phyloP scores from a whole-genome alignment of 805 yeast genomes.

The Candida wancherniae region DNA sequence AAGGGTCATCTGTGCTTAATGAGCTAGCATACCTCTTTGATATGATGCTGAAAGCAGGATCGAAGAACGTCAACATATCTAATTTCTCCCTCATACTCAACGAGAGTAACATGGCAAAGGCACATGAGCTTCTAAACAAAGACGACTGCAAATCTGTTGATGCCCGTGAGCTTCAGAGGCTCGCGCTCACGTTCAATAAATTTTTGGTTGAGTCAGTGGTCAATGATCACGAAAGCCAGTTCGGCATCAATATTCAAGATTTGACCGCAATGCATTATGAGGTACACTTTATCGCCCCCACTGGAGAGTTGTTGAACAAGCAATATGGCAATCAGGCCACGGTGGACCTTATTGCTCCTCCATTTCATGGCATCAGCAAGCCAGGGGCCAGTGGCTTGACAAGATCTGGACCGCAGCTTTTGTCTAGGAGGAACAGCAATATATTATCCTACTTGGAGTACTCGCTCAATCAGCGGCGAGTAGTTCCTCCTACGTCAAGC shows the following conservation, averaged over 20 bases:
- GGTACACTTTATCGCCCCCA: constrained; percentile 35
- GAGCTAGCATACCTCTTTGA: constrained; percentile 89
- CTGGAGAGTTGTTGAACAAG: constrained; percentile 35
- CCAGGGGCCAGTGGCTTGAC: constrained; percentile 16
- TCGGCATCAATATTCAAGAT: constrained; percentile 19
- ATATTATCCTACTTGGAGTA: constrained; percentile 57
- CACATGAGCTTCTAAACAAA: constrained; percentile 48
- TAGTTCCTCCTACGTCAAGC: constrained; percentile 43
- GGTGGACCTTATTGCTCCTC: constrained; percentile 42
- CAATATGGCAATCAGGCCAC: constrained; percentile 33
- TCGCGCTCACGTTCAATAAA: constrained; percentile 52
- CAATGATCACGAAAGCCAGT: constrained; percentile 42
- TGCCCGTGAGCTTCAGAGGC: constrained; percentile 38
- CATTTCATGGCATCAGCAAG: constrained; percentile 22
- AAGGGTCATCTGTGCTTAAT: constrained; percentile 54
- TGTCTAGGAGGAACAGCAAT: constrained; percentile 26
- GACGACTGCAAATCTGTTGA: constrained; percentile 44
- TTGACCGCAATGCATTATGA: constrained; percentile 42
- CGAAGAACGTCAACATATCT: constrained; percentile 66
- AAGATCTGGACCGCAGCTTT: constrained; percentile 8
- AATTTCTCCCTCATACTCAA: constrained; percentile 55
- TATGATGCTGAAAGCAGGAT: constrained; percentile 80
- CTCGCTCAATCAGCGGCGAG: constrained; percentile 49
- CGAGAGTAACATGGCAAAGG: constrained; percentile 42
- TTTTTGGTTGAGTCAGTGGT: constrained; percentile 53